These are phyloP conservation scores for Podila clonocystis DNA, from an alignment of 192 early-diverging fungal genomes.

Conservation along the genomic window DNA sequence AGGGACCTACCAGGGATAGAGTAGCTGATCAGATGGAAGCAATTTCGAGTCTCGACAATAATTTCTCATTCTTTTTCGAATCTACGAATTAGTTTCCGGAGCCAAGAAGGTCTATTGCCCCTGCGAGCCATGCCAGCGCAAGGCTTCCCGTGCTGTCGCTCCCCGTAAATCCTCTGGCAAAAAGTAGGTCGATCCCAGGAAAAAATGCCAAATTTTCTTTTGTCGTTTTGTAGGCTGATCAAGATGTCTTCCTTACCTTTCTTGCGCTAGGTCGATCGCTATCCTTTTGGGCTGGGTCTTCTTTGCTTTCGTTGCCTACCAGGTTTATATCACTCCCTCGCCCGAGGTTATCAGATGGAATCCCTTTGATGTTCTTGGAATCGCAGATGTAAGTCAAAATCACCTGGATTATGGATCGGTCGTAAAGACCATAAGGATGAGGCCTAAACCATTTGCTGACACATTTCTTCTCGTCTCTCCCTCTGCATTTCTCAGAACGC, in stretches of 20 bases:
- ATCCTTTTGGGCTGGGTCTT: slow-evolving; percentile 73
- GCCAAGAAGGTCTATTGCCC: slow-evolving; percentile 35
- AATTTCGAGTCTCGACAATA: background rate
- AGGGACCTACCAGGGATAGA: no score
- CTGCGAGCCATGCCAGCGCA: slow-evolving; percentile 49
- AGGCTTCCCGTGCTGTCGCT: slow-evolving; percentile 25
- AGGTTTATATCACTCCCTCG: slow-evolving; percentile 69
- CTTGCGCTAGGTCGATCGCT: slow-evolving; percentile 46
- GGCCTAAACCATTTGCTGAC: slow-evolving; percentile 27
- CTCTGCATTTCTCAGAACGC: slow-evolving; percentile 26
- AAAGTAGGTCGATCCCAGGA: background rate
- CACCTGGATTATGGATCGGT: background rate
- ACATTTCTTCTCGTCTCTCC: background rate
- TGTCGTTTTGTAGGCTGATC: background rate
- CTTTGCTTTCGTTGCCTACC: slow-evolving; percentile 71
- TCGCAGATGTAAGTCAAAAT: slow-evolving; percentile 64
- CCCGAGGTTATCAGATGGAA: slow-evolving; percentile 84
- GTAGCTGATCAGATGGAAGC: no score
- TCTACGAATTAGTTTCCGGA: slow-evolving; percentile 4
- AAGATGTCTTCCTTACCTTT: background rate
- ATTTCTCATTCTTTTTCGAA: background rate
- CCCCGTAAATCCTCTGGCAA: slow-evolving; percentile 24
- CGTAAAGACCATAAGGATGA: slow-evolving; percentile 51
- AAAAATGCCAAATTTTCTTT: slow-evolving; percentile 1
- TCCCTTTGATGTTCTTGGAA: slow-evolving; percentile 92